Percentiles rank a stretch among this genome's conserved stretches.
phyloP scores from a whole-genome alignment of 495 filamentous ascomycete genomes.

The Entonaema liquescens region DNA sequence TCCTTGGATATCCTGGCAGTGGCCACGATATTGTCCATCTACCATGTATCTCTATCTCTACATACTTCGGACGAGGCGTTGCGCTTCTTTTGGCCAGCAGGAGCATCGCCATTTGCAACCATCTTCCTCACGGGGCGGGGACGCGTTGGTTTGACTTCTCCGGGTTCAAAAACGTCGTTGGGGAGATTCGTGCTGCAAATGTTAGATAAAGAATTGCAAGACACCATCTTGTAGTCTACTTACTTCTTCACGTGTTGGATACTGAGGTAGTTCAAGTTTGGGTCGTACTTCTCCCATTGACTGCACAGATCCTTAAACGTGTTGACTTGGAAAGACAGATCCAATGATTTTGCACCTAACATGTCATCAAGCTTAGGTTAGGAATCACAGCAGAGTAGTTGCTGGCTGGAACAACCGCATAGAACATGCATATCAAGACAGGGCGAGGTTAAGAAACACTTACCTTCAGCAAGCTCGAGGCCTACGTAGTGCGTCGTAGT shows the following conservation, averaged over 20 bases:
- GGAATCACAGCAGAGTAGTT: conserved; percentile 43
- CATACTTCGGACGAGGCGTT: conserved; percentile 48
- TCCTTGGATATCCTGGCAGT: conserved; percentile 40
- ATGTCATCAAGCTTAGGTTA: conserved; percentile 47
- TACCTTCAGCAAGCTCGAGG: conserved; percentile 73
- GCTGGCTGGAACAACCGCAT: conserved; percentile 60
- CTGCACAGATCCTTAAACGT: conserved; percentile 77
- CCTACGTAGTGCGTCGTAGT: conserved; percentile 92
- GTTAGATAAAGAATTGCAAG: conserved; percentile 36
- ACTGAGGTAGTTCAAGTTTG: conserved; percentile 62
- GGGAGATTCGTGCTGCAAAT: conserved; percentile 79
- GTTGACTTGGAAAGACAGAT: conserved; percentile 75
- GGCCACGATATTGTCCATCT: conserved; percentile 40
- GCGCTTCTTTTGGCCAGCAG: conserved; percentile 47
- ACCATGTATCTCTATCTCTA: conserved; percentile 41
- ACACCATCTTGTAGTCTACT: conserved; percentile 36
- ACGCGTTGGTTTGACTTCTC: conserved; percentile 74
- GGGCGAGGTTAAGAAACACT: conserved; percentile 46
- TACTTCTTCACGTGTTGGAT: conserved; percentile 82
- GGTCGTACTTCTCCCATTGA: conserved; percentile 70
- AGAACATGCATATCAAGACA: conserved; percentile 59
- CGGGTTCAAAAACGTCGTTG: conserved; percentile 84
- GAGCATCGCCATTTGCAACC: conserved; percentile 30
- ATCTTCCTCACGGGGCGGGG: conserved; percentile 66
- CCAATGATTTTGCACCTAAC: conserved; percentile 65